Evolutionary conservation across 805 yeast genomes (phyloP).

Genomic region (Candida sakaeoensis): DNA sequence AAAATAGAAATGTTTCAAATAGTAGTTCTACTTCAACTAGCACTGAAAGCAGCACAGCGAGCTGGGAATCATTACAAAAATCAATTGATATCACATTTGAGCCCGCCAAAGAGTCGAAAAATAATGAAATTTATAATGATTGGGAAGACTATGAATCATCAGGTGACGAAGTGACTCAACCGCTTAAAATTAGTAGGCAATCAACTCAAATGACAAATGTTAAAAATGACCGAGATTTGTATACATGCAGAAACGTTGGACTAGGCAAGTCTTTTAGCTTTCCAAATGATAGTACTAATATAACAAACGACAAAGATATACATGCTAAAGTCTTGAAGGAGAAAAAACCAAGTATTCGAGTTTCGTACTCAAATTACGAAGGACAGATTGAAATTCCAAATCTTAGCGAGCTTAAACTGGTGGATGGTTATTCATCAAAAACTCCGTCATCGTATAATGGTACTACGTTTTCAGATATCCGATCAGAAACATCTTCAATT

Average conservation of each 20-base stretch:
- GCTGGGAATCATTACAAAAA: slow-evolving; percentile 30
- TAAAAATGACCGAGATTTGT: slow-evolving; percentile 17
- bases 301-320: slow-evolving; percentile 27
- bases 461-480: slow-evolving; percentile 23
- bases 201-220: not conserved
- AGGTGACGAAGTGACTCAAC: slow-evolving; percentile 12
- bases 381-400: slow-evolving; percentile 45
- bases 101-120: not conserved
- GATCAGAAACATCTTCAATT: slow-evolving; percentile 16
- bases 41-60: slow-evolving; percentile 9
- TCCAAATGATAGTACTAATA: slow-evolving; percentile 31
- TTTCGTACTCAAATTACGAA: slow-evolving; percentile 13
- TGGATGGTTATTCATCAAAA: slow-evolving; percentile 12
- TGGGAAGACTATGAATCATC: slow-evolving; percentile 4
- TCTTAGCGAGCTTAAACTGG: slow-evolving; percentile 19
- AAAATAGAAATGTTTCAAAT: slow-evolving; percentile 4
- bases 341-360: slow-evolving; percentile 14
- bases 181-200: slow-evolving; percentile 12
- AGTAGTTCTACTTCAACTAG: not conserved
- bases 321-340: slow-evolving; percentile 13
- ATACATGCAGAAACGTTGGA: slow-evolving; percentile 23
- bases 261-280: slow-evolving; percentile 34
- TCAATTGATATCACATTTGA: slow-evolving; percentile 17
- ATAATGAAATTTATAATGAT: not conserved
- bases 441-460: slow-evolving; percentile 18